These are phyloP conservation scores for Jatropha podagrica DNA, from an alignment of 441 rosid genomes.

Conservation along the genomic window DNA sequence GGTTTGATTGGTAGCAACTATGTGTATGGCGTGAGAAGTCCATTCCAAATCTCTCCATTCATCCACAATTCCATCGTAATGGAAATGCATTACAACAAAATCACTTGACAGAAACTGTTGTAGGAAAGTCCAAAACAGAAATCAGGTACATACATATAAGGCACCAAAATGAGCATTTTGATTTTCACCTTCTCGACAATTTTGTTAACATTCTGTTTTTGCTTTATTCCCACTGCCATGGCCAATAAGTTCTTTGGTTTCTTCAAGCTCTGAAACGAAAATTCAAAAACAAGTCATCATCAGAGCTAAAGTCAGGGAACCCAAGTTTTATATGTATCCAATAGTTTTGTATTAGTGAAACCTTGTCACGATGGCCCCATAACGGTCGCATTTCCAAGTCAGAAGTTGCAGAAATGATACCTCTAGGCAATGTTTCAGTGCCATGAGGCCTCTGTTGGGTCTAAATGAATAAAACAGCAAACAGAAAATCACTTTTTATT, in stretches of 20 bases:
- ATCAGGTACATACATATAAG: background rate
- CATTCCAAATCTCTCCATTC: conserved; percentile 73
- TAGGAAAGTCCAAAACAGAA: conserved; percentile 5
- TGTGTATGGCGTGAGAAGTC: conserved; percentile 66
- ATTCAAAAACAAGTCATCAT: background rate
- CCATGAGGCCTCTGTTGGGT: conserved; percentile 43
- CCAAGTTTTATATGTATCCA: background rate
- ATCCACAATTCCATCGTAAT: conserved; percentile 76
- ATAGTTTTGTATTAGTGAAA: background rate
- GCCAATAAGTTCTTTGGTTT: conserved; percentile 55
- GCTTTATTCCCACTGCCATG: conserved; percentile 78
- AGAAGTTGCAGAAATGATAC: conserved; percentile 63
- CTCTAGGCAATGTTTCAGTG: conserved; percentile 61
- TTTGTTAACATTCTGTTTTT: conserved; percentile 60
- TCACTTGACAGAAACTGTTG: conserved; percentile 59
- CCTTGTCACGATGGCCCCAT: conserved; percentile 52
- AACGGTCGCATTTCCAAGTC: conserved; percentile 71
- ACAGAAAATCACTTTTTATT: background rate
- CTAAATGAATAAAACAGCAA: conserved; percentile 27
- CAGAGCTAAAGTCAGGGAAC: background rate
- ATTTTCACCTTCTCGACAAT: conserved; percentile 65
- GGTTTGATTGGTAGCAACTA: conserved; percentile 73
- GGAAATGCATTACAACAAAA: conserved; percentile 76
- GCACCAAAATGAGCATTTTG: conserved; percentile 1
- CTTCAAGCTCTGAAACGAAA: conserved; percentile 37